Conservation (phyloP, 2,329 filamentous ascomycete species). For the Colletotrichum brevisporum region DNA sequence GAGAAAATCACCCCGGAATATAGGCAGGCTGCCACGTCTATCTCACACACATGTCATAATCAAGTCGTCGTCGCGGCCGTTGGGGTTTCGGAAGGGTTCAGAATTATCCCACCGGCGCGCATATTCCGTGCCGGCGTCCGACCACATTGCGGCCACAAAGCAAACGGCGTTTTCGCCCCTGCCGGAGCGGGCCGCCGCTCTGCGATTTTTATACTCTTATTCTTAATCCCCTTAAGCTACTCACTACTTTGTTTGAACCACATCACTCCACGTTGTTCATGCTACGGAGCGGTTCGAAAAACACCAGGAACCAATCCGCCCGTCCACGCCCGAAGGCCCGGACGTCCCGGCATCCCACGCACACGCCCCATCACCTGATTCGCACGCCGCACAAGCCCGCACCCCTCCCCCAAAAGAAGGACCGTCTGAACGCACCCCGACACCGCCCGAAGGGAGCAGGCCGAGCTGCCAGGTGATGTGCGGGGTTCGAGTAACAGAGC, state of each 20-base stretch:
- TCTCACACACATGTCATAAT: too few relatives aligned
- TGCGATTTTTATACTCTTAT: background rate
- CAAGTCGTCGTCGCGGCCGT: too few relatives aligned
- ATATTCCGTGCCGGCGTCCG: too few relatives aligned
- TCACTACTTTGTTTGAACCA: too few relatives aligned
- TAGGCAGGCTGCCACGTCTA: too few relatives aligned
- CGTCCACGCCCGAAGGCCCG: background rate
- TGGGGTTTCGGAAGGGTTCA: too few relatives aligned
- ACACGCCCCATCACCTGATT: background rate
- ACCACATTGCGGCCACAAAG: too few relatives aligned
- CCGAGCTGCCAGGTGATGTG: background rate
- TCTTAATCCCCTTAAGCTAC: background rate
- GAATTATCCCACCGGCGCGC: too few relatives aligned
- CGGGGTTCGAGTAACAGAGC: background rate
- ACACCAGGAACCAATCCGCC: background rate
- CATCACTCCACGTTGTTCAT: too few relatives aligned
- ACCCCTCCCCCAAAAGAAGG: background rate
- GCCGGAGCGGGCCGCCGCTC: background rate
- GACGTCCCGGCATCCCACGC: background rate
- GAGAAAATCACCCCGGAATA: too few relatives aligned
- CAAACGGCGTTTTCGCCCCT: background rate
- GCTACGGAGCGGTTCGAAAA: too few relatives aligned
- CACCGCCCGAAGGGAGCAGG: background rate
- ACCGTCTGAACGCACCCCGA: background rate
- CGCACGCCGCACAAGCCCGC: background rate